Conservation (phyloP, 2,329 filamentous ascomycete genomes). For the Scytalidium sp. region DNA sequence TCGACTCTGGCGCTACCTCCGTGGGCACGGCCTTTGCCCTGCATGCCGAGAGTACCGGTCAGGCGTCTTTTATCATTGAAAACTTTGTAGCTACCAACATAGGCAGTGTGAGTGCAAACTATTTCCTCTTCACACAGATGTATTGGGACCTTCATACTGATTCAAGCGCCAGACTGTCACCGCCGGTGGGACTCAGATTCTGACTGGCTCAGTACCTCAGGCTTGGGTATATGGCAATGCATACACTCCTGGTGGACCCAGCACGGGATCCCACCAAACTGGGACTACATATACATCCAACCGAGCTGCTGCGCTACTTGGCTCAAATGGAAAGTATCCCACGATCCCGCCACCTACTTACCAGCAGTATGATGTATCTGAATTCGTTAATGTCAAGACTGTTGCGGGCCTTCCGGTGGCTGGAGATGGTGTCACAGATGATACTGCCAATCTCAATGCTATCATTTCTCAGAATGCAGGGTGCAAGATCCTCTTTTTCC, state of each 20-base stretch:
- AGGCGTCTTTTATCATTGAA: neutral
- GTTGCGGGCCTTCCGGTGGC: constrained; percentile 35
- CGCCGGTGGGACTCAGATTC: neutral
- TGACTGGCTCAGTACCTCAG: neutral
- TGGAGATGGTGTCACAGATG: constrained; percentile 38
- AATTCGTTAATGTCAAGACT: constrained; percentile 44
- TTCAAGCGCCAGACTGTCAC: neutral
- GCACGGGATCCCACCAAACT: neutral
- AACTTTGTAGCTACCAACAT: neutral
- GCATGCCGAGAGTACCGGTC: neutral
- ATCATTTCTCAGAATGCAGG: constrained; percentile 26
- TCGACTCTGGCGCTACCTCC: neutral
- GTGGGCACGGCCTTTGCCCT: neutral
- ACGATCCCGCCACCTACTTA: constrained; percentile 40
- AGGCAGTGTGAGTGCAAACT: neutral
- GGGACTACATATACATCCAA: constrained; percentile 2
- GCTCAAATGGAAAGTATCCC: constrained; percentile 36
- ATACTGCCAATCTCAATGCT: constrained; percentile 28
- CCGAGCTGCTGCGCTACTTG: constrained; percentile 16
- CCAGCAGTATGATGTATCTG: constrained; percentile 33
- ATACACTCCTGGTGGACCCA: neutral
- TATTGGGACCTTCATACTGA: too few relatives aligned
- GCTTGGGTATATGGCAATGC: constrained; percentile 9
- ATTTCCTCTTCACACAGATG: neutral
- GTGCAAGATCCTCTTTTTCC: constrained; percentile 39